Base-by-base conservation (phyloP, 768 basidiomycete genomes). In the Mycena polygramma region DNA sequence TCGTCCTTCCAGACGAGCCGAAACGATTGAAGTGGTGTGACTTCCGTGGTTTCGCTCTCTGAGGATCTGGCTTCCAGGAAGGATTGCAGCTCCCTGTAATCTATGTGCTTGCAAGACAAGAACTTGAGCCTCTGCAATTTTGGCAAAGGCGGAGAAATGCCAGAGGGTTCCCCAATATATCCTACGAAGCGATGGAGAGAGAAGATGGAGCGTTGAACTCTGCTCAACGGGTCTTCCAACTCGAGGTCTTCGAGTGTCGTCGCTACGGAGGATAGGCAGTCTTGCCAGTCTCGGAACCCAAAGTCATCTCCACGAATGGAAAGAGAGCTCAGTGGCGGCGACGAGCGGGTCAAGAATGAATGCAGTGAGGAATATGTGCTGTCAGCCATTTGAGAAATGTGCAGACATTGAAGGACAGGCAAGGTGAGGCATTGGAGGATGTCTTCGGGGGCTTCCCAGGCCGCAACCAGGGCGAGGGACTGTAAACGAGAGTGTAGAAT, bases 161-260 rank as follows among this genome's bases (percentile, higher is more conserved):
- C 43, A 22, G n/a, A 24, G 57, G 13, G 57, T 15, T 57, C 20
- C 10, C 57, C 22, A 37, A 17, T 10, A 14, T 24, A 17, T 15
- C 15, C 17, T 4, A 8, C 10, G 15, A 22, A 13, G 22, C 39
- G 7, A n/a, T 39, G 39, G 17, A 57, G 57, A 26, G 22, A 24
- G 37, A 57, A 35, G 5, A 43, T 41, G 5, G 57, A 39, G 57
- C 1, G 4, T 35, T 57, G 57, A 24, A 54, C 35, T 36, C 7
- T 14, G 17, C 6, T 15, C 43, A 45, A 45, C 6, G 54, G 63
- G 7, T 6, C 8, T 15, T 22, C 30, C 52, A 64, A 39, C 19
- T 58, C 63, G 15, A 65, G 54, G 36, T 65, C 49, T 17, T 39
- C 54, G 54, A 65, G 54, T 2, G 63, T 57, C n/a, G n/a, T 8